Evolutionary conservation across 1,139 yeast species (phyloP).

Genomic region (Magnusiomyces paraingens): DNA sequence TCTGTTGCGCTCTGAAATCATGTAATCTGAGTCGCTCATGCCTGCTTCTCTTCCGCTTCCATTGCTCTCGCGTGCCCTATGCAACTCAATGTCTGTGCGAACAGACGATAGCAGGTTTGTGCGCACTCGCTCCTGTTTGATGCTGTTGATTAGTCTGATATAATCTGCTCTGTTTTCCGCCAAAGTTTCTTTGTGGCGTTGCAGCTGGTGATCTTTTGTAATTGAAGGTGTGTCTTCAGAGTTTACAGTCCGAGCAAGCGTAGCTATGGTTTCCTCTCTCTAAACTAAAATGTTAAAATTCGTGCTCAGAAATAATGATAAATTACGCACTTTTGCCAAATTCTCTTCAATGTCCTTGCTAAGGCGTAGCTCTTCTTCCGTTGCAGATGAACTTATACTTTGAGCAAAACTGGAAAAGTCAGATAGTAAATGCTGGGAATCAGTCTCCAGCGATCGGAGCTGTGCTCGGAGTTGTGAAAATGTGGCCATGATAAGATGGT

Average conservation of each 20-base stretch:
- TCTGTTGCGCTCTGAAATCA: conserved; percentile 67
- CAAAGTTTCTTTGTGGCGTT: conserved; percentile 72
- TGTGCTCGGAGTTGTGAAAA: conserved; percentile 50
- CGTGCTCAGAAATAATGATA: not conserved
- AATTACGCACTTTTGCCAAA: conserved; percentile 29
- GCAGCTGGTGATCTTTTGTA: conserved; percentile 71
- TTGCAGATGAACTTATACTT: conserved; percentile 42
- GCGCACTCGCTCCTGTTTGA: conserved; percentile 70
- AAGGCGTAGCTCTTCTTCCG: conserved; percentile 43
- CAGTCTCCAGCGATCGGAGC: conserved; percentile 50
- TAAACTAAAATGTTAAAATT: conserved; percentile 16
- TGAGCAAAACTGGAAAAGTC: conserved; percentile 50
- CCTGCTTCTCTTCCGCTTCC: conserved; percentile 35
- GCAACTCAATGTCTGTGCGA: conserved; percentile 65
- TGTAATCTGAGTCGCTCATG: conserved; percentile 52
- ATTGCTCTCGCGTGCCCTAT: conserved; percentile 45
- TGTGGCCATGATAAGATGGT: conserved; percentile 17
- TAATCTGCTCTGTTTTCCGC: conserved; percentile 64
- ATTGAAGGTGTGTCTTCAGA: conserved; percentile 57
- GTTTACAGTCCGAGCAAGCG: conserved; percentile 44
- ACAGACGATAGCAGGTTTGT: conserved; percentile 68
- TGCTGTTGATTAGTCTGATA: conserved; percentile 49
- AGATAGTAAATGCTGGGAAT: conserved; percentile 45
- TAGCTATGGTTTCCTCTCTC: conserved; percentile 39
- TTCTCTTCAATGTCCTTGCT: conserved; percentile 40